phyloP scores from a whole-genome alignment of 2,329 filamentous ascomycete species.

The Fusarium redolens region DNA sequence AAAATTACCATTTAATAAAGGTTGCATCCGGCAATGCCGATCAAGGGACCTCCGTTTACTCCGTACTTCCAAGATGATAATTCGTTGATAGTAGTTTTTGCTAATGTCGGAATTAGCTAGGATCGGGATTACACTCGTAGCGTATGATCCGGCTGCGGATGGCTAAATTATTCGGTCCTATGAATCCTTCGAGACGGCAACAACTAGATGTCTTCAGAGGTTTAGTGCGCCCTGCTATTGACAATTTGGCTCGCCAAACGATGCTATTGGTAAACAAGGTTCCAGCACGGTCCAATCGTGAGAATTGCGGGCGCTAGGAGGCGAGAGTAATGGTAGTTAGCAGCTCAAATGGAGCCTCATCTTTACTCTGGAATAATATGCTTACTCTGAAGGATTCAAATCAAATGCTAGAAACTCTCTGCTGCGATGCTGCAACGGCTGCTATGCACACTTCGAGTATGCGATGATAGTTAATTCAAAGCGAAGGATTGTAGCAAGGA shows the following conservation, averaged over 20 bases:
- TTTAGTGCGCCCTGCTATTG: neutral
- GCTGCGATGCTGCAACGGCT: no score
- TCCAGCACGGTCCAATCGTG: neutral
- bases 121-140: neutral
- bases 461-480: no score
- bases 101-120: neutral
- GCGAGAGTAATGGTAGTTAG: neutral
- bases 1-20: neutral
- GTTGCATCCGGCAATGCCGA: neutral
- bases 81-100: no score
- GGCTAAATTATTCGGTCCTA: neutral
- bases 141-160: neutral
- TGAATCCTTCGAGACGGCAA: neutral
- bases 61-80: no score
- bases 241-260: neutral
- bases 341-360: neutral
- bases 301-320: neutral
- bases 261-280: neutral
- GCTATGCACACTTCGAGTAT: no score
- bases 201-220: rapidly evolving
- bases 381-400: neutral
- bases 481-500: no score
- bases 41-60: neutral
- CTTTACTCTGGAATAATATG: no score
- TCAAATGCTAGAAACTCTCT: neutral